phyloP scores from a whole-genome alignment of 371 early-diverging fungal genomes.

The Rhizopus arrhizus region DNA sequence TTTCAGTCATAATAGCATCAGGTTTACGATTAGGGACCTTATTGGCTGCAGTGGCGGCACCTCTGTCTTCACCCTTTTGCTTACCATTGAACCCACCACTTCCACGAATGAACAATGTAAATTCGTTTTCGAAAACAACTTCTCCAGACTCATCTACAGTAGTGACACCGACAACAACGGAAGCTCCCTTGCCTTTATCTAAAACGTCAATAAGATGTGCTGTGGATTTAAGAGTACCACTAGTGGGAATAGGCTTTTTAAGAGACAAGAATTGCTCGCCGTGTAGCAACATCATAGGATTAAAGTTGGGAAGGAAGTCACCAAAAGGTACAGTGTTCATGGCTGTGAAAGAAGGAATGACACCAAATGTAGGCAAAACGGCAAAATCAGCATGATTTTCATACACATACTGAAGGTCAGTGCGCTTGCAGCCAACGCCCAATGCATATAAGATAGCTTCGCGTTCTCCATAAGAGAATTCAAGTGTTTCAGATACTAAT shows the following conservation, averaged over 20 bases:
- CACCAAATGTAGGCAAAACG: slow-evolving; percentile 90
- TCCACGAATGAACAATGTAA: slow-evolving; percentile 92
- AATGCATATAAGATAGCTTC: slow-evolving; percentile 95
- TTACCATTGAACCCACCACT: slow-evolving; percentile 88
- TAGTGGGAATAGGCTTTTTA: slow-evolving; percentile 81
- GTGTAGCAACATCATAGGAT: slow-evolving; percentile 97
- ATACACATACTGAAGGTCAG: slow-evolving; percentile 86
- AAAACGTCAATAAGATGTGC: slow-evolving; percentile 87
- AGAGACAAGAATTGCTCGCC: slow-evolving; percentile 95
- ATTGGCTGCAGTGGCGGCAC: slow-evolving; percentile 76
- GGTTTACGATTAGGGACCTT: slow-evolving; percentile 81
- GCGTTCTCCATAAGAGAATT: slow-evolving; percentile 75
- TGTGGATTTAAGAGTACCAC: slow-evolving; percentile 75
- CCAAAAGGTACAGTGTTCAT: slow-evolving; percentile 72
- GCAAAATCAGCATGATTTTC: slow-evolving; percentile 82
- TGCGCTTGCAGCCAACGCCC: slow-evolving; percentile 88
- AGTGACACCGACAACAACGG: slow-evolving; percentile 80
- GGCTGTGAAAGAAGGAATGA: slow-evolving; percentile 81
- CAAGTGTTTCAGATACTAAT: slow-evolving; percentile 47
- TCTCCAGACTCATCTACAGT: slow-evolving; percentile 79
- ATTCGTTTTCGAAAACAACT: slow-evolving; percentile 83
- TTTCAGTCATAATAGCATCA: slow-evolving; percentile 79
- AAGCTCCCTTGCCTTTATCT: slow-evolving; percentile 95
- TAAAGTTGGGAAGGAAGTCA: slow-evolving; percentile 84
- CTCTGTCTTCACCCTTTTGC: slow-evolving; percentile 73